Evolutionary conservation across 2,329 filamentous ascomycete genomes (phyloP), one percentile per base, ranked within the genome.

Genomic region (Colletotrichum acutatum): DNA sequence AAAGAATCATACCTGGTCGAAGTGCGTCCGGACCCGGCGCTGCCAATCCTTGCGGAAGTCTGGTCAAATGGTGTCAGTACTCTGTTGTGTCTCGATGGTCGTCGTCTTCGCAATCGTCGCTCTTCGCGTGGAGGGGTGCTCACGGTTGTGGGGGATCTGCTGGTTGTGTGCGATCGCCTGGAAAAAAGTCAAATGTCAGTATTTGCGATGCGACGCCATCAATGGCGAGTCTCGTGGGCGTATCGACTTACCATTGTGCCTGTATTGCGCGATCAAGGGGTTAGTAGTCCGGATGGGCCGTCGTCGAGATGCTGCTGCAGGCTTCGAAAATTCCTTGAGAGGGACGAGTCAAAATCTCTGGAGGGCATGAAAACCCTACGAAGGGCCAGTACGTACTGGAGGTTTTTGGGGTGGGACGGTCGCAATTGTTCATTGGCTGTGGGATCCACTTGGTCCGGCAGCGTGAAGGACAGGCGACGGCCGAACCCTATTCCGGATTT

Each of bases 31-130:
- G 85, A 99, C 97, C 89, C 95, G 94, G 90, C 95, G 94, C 89
- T 98, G 95, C 97, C 97, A 99, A 91, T 99, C 95, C 95, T 98
- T 98, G 90, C 95, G 95, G 94, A 98, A 98, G 86, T 98, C 94
- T 97, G 83, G 76, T 78, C 68, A 69, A 75, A 30, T 9, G 77
- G 74, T 75, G 80, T 86, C 81, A 87, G 86, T 84, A 76, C 68
- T 42, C 14, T 42, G 34, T 74, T 74, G 14, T 37, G 34, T 24
- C 19, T 71, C 52, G 57, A 26, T 49, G 67, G 73, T 71, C 72
- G 53, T 72, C 68, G 75, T 76, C 75, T 75, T 74, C 72, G 76
- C 78, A 75, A 78, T 80, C 78, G 78, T 66, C 69, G 63, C 16
- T 34, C 26, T 52, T 77, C 61, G 74, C 63, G 70, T 74, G 74